phyloP scores from a whole-genome alignment of 768 basidiomycete genomes.

The Collybiopsis confluens region DNA sequence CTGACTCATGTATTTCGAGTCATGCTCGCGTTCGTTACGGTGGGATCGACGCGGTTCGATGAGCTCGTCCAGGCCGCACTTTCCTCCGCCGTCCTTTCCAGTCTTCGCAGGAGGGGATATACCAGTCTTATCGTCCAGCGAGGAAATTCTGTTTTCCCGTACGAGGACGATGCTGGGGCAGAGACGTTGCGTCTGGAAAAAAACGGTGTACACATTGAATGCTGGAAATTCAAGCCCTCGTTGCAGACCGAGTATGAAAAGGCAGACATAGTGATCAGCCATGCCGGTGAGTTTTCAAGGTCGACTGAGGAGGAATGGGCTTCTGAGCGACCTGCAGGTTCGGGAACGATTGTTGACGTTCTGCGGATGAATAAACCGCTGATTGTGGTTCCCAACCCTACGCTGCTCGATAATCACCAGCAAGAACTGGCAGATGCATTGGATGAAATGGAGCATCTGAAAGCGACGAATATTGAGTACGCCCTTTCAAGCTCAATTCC shows the following conservation, averaged over 20 bases:
- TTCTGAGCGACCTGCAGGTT: constrained; percentile 46
- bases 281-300: constrained; percentile 66
- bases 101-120: constrained; percentile 54
- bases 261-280: constrained; percentile 83
- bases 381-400: constrained; percentile 86
- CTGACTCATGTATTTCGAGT: background rate
- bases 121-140: constrained; percentile 67
- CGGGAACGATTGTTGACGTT: constrained; percentile 91
- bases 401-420: constrained; percentile 91
- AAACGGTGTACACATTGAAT: constrained; percentile 50
- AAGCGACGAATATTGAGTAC: constrained; percentile 54
- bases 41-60: constrained; percentile 89
- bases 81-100: constrained; percentile 51
- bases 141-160: constrained; percentile 59
- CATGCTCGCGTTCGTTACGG: constrained; percentile 71
- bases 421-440: constrained; percentile 78
- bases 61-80: constrained; percentile 59
- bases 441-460: constrained; percentile 51
- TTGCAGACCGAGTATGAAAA: constrained; percentile 59
- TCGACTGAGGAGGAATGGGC: constrained; percentile 5
- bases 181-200: constrained; percentile 20
- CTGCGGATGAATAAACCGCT: constrained; percentile 70
- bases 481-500: constrained; percentile 19
- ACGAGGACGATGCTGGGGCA: constrained; percentile 24
- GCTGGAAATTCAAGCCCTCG: constrained; percentile 73